Base-by-base conservation (phyloP, 2,329 filamentous ascomycete genomes). In the Hymenotorrendiella dingleyae region DNA sequence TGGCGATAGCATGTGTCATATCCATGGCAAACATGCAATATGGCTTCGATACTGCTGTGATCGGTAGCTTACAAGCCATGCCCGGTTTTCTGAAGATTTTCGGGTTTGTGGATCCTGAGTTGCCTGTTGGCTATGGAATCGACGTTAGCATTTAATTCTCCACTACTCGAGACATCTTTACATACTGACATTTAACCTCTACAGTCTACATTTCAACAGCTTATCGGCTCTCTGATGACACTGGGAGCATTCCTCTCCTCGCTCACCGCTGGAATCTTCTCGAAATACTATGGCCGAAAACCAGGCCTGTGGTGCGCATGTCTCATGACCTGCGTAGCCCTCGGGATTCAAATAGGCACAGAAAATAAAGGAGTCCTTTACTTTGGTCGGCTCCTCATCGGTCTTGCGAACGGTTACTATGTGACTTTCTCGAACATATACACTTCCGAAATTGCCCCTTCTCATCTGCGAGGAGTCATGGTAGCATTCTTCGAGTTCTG, bases 21-120 rank as follows among this genome's bases (percentile, higher is more conserved):
- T 33, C 40, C 17, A 35, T 23, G 4, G 40, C 40, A 10, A 42
- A 42, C 32, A 42, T 73, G 64, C 70, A 76, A 50, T 75, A 74
- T 54, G 71, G 70, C 3, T 64, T 74, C 5, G 70, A 74, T 54
- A 68, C 64, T 9, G 65, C 67, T 3, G 65, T 66, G 6, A 62
- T 74, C 0, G 67, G 66, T 7, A 67, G 65, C 2, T 55, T 72
- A 4, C 65, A 72, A 49, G 69, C 70, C 3, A 73, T 73, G 70
- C 71, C 71, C 0, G 71, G 72, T 0, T 75, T 74, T 38, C 52
- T 74, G 7, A 61, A 62, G 38, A 69, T 75, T 0, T 76, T 72
- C 51, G 72, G 72, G 1, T 71, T 74, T 17, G 35, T 37, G 14
- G 49, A 52, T 23, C 40, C 41, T 21, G 42, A 36, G 3, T 46